A percentile compares a stretch with the other conserved stretches of the same genome.
Evolutionary conservation across 345 rosid species (phyloP).

Genomic region (Sonneratia alba): DNA sequence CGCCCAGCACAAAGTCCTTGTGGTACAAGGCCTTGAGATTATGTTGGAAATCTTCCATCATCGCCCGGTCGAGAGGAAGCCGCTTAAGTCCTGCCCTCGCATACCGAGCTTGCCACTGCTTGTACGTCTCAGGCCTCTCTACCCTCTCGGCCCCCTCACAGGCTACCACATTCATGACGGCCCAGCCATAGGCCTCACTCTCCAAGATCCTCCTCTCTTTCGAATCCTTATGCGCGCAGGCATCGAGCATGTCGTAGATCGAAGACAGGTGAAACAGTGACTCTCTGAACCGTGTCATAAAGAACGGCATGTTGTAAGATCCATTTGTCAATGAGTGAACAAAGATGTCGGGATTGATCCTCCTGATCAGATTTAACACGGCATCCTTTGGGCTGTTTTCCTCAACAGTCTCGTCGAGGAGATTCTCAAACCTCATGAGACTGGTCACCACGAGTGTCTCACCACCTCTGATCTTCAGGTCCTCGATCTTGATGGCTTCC

Average conservation of each 20-base stretch:
- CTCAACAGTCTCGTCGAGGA: slow-evolving; percentile 53
- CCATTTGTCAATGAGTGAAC: slow-evolving; percentile 46
- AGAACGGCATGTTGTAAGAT: slow-evolving; percentile 67
- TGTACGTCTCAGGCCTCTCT: slow-evolving; percentile 77
- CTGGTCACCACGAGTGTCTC: slow-evolving; percentile 68
- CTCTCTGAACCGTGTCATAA: slow-evolving; percentile 63
- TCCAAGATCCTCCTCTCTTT: slow-evolving; percentile 45
- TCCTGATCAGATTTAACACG: slow-evolving; percentile 45
- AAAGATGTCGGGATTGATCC: slow-evolving; percentile 48
- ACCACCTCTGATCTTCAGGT: slow-evolving; percentile 40
- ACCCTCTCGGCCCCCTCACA: slow-evolving; percentile 74
- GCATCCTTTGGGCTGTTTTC: slow-evolving; percentile 48
- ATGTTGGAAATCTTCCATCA: slow-evolving; percentile 22
- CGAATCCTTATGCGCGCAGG: slow-evolving; percentile 22
- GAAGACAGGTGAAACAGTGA: slow-evolving; percentile 68
- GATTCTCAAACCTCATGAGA: slow-evolving; percentile 30
- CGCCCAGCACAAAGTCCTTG: slow-evolving; percentile 58
- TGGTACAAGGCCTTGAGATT: slow-evolving; percentile 46
- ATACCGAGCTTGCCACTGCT: slow-evolving; percentile 63
- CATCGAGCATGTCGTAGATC: slow-evolving; percentile 52
- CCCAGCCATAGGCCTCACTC: slow-evolving; percentile 53
- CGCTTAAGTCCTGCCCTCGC: slow-evolving; percentile 59
- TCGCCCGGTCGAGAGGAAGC: slow-evolving; percentile 32
- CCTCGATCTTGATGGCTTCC: slow-evolving; percentile 59
- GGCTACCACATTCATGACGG: slow-evolving; percentile 55